Evolutionary conservation across 345 rosid species (phyloP).

Genomic region (Carallia brachiata): DNA sequence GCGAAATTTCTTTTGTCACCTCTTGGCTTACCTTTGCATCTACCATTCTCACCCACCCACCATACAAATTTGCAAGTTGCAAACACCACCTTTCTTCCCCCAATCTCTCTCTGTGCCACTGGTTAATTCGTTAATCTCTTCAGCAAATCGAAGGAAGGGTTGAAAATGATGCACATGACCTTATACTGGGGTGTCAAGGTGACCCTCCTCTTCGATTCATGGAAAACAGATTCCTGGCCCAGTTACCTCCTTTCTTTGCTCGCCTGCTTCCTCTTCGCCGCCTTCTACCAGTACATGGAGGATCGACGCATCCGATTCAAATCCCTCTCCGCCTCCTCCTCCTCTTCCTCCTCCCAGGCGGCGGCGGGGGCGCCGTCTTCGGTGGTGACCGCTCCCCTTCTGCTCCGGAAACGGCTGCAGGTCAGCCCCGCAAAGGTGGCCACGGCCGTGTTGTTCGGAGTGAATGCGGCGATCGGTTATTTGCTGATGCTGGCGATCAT

Average conservation of each 20-base stretch:
- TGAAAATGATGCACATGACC: constrained; percentile 37
- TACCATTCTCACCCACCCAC: no score
- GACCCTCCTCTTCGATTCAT: constrained; percentile 27
- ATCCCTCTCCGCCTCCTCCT: constrained; percentile 4
- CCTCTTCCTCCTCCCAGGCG: not conserved
- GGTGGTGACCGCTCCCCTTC: constrained; percentile 4
- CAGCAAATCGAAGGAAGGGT: not conserved
- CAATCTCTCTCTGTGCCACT: not conserved
- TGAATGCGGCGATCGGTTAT: constrained; percentile 31
- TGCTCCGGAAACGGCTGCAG: constrained; percentile 2
- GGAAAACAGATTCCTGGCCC: constrained; percentile 27
- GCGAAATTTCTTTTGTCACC: no score
- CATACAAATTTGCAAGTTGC: no score
- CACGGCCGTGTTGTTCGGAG: constrained; percentile 18
- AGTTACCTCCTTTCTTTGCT: constrained; percentile 21
- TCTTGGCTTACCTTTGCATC: no score
- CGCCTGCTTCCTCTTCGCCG: constrained; percentile 28
- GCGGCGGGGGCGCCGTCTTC: not conserved
- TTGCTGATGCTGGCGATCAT: constrained; percentile 31
- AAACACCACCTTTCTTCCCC: not conserved
- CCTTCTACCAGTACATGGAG: constrained; percentile 33
- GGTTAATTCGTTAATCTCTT: not conserved
- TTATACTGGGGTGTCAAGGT: constrained; percentile 30
- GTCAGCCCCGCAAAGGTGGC: constrained; percentile 9
- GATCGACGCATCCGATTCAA: constrained; percentile 32